Base-by-base conservation (phyloP, 2,329 filamentous ascomycete genomes). In the Colletotrichum tofieldiae region DNA sequence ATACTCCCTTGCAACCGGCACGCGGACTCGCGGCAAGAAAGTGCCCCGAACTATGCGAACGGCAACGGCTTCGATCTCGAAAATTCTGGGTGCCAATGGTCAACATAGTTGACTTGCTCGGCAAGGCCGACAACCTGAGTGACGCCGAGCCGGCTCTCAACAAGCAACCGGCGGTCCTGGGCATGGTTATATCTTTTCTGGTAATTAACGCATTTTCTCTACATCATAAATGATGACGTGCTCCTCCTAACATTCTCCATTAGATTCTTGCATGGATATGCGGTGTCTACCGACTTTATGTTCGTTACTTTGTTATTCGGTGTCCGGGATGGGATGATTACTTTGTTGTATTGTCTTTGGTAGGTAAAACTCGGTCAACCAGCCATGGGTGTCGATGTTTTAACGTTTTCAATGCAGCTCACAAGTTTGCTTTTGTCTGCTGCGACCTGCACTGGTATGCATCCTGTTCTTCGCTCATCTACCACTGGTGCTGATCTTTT, bases 291-390 rank as follows among this genome's bases (percentile, higher is more conserved):
- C 75, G 75, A 41, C 49, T 76, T 3, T 75, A 73, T 51, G 74
- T 75, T n/a, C 73, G 75, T 1, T 54, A 63, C 16, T 71, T 67
- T 37, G 16, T 76, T 32, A 67, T 71, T 2, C 60, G 58, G 14
- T 71, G 49, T 54, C 60, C 67, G 2, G 75, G 75, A 47, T 72
- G 73, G 71, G 75, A 76, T 47, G 75, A 76, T 35, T 26, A 73
- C 14, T 74, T 76, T 29, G 73, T 76, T 2, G 41, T 76, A 14
- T 32, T 75, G 12, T 67, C 67, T 14, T 55, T 75, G 67, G 65
- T 76, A 45, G 23, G 73, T 54, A 11, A 4, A 12, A 18, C 18
- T 9, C 3, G 14, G 29, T 9, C 6, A 47, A 26, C 5, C 2
- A 1, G 23, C 23, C 23, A 3, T 2, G 18, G 2, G 18, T 29